Conservation (phyloP, 345 rosid genomes). For the Populus ilicifolia region DNA sequence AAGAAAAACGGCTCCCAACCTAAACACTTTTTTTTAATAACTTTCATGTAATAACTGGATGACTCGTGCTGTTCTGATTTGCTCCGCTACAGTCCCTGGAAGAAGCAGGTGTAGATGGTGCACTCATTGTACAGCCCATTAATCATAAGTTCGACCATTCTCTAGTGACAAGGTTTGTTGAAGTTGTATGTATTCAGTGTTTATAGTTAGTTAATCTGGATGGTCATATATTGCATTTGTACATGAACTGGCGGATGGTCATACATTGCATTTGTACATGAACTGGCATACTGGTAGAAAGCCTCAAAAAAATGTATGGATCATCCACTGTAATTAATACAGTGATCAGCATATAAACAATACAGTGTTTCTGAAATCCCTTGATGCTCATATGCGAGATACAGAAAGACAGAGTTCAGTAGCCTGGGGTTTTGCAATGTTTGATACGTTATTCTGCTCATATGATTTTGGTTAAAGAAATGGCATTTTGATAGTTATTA, state of each 20-base stretch:
- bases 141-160: constrained; percentile 95
- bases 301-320: background rate
- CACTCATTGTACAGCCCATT: constrained; percentile 92
- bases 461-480: background rate
- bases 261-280: background rate
- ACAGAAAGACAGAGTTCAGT: background rate
- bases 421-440: background rate
- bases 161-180: constrained; percentile 63
- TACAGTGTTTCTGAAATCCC: no score
- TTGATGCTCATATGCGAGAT: background rate
- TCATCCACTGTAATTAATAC: background rate
- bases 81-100: constrained; percentile 61
- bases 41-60: background rate
- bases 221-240: no score
- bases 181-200: background rate
- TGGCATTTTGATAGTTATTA: background rate
- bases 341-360: background rate
- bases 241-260: background rate
- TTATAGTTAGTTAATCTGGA: no score
- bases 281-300: background rate
- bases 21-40: no score
- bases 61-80: background rate
- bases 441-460: background rate
- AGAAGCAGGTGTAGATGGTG: constrained; percentile 87
- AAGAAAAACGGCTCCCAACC: no score